Base-by-base conservation (phyloP, 495 filamentous ascomycete species). In the Beverwykella pulmonaria region DNA sequence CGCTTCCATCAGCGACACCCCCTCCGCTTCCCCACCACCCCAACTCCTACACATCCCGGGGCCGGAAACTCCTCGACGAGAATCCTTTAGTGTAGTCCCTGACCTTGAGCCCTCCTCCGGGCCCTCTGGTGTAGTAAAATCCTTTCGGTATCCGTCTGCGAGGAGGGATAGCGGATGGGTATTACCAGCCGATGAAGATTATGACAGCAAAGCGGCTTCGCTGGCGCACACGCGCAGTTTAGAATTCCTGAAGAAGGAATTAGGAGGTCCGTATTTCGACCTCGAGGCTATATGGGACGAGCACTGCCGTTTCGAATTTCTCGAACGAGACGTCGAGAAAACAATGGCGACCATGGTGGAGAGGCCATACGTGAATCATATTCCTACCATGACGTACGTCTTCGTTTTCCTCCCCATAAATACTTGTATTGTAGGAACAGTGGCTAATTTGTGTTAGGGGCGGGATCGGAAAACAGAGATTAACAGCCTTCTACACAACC, bases 191-290 rank as follows among this genome's bases (percentile, higher is more conserved):
- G 73, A 81, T 26, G 22, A 61, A 3, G 56, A 76, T 39, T 85
- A 80, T 66, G 70, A 75, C 46, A 55, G 75, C 26, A 65, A 67
- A 17, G 56, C 77, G 0, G 81, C 80, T 15, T 63, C 74, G 6
- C 67, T 86, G 1, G 74, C 81, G 8, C 84, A 87, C 74, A 83
- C 84, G 29, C 75, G 84, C 0, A 79, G 69, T 41, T 73, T 86
- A 10, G 30, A 75, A 1, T 85, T 85, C 67, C 64, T 87, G 1
- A 84, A 84, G 67, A 74, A 78, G n/a, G 71, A 79, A 39, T 65
- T 83, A 10, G 73, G 72, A 10, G 84, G 82, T 0, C 84, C 84
- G 1, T 78, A 76, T 63, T 87, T 88, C 62, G 85, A 78, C 29
- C 67, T 78, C 19, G 76, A 78, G 39, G 67, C 61, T 7, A 56